These are phyloP conservation scores for Blakeslea trispora DNA, from an alignment of 371 early-diverging fungal species.

Conservation along the genomic window DNA sequence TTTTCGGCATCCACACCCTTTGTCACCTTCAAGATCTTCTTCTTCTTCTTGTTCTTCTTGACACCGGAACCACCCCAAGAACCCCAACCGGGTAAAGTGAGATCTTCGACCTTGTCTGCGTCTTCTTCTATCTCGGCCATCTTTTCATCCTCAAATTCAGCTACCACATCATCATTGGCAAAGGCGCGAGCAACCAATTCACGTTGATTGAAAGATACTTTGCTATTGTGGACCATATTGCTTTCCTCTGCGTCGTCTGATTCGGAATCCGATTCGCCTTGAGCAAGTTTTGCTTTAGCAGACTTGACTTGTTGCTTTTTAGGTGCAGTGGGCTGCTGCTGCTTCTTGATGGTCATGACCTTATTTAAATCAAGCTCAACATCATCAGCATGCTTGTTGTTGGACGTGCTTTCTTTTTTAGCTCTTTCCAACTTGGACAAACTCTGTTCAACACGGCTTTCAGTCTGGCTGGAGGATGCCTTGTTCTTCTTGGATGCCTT, in stretches of 20 bases:
- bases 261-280: constrained; percentile 25
- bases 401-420: constrained; percentile 38
- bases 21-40: constrained; percentile 60
- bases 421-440: constrained; percentile 58
- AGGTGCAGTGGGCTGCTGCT: constrained; percentile 4
- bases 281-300: constrained; percentile 20
- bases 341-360: constrained; percentile 10
- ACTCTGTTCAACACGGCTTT: constrained; percentile 60
- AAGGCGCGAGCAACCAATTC: constrained; percentile 93
- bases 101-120: constrained; percentile 74
- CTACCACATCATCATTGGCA: constrained; percentile 88
- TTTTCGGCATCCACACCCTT: constrained; percentile 69
- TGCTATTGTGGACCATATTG: constrained; percentile 51
- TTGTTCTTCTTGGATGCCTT: constrained; percentile 62
- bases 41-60: constrained; percentile 63
- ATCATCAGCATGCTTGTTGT: constrained; percentile 48
- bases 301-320: constrained; percentile 3
- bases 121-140: constrained; percentile 66
- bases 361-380: constrained; percentile 55
- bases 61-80: constrained; percentile 83
- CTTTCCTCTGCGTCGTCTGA: constrained; percentile 33
- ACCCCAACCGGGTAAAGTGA: constrained; percentile 96
- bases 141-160: constrained; percentile 91
- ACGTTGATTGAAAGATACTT: constrained; percentile 70
- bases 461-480: constrained; percentile 51